Evolutionary conservation across 129 eudicot genomes (phyloP).

Genomic region (Solidago caesia): DNA sequence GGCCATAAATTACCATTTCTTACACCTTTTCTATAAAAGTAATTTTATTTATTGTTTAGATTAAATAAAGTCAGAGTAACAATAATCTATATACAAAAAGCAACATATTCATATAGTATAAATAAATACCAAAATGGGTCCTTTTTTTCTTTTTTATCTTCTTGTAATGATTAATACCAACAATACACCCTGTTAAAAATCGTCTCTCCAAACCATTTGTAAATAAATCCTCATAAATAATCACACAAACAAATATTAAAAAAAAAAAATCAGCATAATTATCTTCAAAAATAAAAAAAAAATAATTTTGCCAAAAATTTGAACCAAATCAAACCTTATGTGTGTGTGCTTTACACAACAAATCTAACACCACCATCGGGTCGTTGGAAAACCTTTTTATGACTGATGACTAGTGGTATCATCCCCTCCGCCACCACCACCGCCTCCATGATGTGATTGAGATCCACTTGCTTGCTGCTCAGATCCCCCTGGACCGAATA

Average conservation of each 20-base stretch:
- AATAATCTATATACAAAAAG: background rate
- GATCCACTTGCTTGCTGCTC: constrained; percentile 81
- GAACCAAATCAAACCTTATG: constrained; percentile 69
- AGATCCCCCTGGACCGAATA: constrained; percentile 48
- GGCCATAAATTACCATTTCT: constrained; percentile 17
- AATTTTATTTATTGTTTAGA: background rate
- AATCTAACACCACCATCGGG: constrained; percentile 42
- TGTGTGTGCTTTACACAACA: constrained; percentile 53
- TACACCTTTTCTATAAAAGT: constrained; percentile 3
- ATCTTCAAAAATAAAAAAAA: constrained; percentile 26
- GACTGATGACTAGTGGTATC: constrained; percentile 65
- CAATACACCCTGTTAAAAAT: constrained; percentile 39
- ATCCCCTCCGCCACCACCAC: constrained; percentile 53
- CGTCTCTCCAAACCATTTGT: constrained; percentile 45
- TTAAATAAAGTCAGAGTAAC: constrained; percentile 11
- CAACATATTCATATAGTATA: constrained; percentile 6
- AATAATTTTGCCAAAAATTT: constrained; percentile 29
- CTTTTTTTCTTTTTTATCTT: constrained; percentile 18
- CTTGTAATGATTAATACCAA: constrained; percentile 32
- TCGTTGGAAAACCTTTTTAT: constrained; percentile 8
- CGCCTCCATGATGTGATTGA: constrained; percentile 50
- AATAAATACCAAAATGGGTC: constrained; percentile 28
- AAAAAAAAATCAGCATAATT: constrained; percentile 22
- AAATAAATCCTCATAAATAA: constrained; percentile 39
- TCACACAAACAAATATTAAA: constrained; percentile 31